A percentile compares a stretch with the other conserved stretches of the same genome.
Conservation (phyloP, 495 filamentous ascomycete genomes). For the Cercophora scortea region DNA sequence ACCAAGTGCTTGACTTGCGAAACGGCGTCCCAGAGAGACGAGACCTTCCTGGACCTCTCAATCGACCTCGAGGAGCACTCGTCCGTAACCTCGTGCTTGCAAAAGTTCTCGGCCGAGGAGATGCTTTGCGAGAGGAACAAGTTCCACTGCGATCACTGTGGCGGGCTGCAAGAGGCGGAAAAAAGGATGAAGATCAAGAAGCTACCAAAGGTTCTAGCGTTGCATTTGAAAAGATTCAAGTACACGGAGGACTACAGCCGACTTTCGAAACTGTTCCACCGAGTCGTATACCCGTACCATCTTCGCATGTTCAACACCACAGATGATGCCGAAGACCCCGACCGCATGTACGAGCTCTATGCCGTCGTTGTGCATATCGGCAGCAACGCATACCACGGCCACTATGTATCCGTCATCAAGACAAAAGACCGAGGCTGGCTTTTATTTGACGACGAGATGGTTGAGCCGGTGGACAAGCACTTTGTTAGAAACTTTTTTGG, state of each 20-base stretch:
- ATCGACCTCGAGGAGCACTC: conserved; percentile 95
- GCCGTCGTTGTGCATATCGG: conserved; percentile 98
- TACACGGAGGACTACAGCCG: conserved; percentile 92
- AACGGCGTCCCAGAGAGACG: conserved; percentile 88
- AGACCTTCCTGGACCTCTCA: conserved; percentile 90
- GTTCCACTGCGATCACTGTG: conserved; percentile 96
- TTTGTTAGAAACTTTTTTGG: conserved; percentile 99
- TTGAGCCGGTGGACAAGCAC: conserved; percentile 92
- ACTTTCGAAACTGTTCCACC: conserved; percentile 92
- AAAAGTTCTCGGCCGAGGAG: conserved; percentile 94
- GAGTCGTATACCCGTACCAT: conserved; percentile 94
- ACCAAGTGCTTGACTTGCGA: conserved; percentile 96
- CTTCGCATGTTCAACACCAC: conserved; percentile 96
- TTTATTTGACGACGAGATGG: conserved; percentile 95
- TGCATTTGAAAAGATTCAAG: conserved; percentile 96
- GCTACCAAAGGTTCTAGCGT: conserved; percentile 78
- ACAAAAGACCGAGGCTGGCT: conserved; percentile 94
- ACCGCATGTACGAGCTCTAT: conserved; percentile 92
- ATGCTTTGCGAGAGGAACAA: conserved; percentile 99
- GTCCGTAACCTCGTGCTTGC: conserved; percentile 89
- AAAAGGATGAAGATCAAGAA: conserved; percentile 99
- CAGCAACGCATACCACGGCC: conserved; percentile 94
- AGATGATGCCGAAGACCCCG: conserved; percentile 91
- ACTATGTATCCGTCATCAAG: conserved; percentile 97
- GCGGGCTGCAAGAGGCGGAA: conserved; percentile 93